phyloP scores from a whole-genome alignment of 495 filamentous ascomycete species.

The Lasiosphaeria hispida region DNA sequence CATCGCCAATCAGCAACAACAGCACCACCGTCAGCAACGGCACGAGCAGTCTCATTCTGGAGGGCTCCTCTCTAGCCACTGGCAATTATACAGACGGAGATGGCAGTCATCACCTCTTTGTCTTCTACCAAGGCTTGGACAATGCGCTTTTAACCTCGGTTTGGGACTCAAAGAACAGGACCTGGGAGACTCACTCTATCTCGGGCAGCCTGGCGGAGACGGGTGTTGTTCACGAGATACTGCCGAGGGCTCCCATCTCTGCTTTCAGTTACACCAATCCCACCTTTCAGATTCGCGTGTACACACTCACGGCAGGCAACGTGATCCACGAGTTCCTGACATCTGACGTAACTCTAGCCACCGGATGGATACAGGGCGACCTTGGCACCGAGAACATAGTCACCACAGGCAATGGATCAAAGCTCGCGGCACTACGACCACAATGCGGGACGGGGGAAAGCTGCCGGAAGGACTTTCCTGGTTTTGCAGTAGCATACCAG shows the following conservation, averaged over 20 bases:
- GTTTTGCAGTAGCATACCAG: slow-evolving; percentile 1
- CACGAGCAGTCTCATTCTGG: background rate
- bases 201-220: background rate
- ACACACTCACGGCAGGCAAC: background rate
- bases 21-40: background rate
- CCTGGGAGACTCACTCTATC: background rate
- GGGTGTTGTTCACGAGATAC: background rate
- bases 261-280: slow-evolving; percentile 2
- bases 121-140: background rate
- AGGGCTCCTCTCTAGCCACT: background rate
- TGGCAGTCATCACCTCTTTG: background rate
- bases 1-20: background rate
- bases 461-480: background rate
- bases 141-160: background rate
- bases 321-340: background rate
- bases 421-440: slow-evolving; percentile 2
- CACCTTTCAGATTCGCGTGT: background rate
- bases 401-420: background rate
- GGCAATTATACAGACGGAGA: background rate
- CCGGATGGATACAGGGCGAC: background rate
- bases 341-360: background rate
- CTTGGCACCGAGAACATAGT: background rate
- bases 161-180: background rate
- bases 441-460: background rate
- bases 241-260: background rate